phyloP scores from a whole-genome alignment of 331 rosid genomes.

The Prunus yedoensis region DNA sequence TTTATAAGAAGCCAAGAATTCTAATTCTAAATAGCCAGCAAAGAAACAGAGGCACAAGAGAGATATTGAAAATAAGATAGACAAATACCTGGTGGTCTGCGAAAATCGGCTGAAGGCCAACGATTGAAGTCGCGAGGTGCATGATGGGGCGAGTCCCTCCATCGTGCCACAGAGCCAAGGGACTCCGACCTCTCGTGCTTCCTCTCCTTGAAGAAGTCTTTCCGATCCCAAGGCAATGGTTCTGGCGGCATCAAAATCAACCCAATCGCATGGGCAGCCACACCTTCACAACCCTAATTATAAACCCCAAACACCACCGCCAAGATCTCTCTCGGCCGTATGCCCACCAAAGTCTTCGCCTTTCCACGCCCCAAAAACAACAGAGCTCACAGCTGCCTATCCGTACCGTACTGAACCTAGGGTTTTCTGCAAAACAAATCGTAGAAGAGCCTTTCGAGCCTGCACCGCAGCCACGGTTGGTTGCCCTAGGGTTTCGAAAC shows the following conservation, averaged over 20 bases:
- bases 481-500: slow-evolving; percentile 30
- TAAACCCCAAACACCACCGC: slow-evolving; percentile 15
- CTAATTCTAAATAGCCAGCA: not conserved
- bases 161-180: slow-evolving; percentile 70
- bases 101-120: slow-evolving; percentile 78
- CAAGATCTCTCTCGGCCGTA: slow-evolving; percentile 14
- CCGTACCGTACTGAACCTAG: slow-evolving; percentile 16
- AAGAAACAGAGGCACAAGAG: too few species aligned
- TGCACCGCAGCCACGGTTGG: not conserved
- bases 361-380: not conserved
- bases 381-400: slow-evolving; percentile 20
- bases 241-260: slow-evolving; percentile 98
- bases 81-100: slow-evolving; percentile 71
- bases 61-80: not conserved
- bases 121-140: slow-evolving; percentile 72
- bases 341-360: slow-evolving; percentile 1
- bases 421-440: slow-evolving; percentile 21
- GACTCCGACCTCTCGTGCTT: slow-evolving; percentile 94
- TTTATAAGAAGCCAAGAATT: not conserved
- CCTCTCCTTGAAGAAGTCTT: slow-evolving; percentile 97
- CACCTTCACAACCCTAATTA: slow-evolving; percentile 10
- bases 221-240: slow-evolving; percentile 96
- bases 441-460: not conserved
- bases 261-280: slow-evolving; percentile 79
- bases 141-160: slow-evolving; percentile 88